phyloP scores from a whole-genome alignment of 257 asterid genomes.

The Solanum chilense region DNA sequence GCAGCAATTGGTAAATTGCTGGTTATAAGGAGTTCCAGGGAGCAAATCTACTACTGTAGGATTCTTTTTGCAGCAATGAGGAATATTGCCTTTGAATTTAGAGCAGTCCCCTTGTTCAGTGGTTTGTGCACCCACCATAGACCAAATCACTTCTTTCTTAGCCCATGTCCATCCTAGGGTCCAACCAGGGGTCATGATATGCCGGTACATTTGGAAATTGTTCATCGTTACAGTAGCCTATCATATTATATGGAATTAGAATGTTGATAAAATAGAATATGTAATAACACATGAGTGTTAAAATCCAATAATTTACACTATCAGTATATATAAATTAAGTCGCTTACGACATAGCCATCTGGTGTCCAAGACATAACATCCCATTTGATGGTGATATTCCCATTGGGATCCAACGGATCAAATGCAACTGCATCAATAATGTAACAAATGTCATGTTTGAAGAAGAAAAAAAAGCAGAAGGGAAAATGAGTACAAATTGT shows the following conservation, averaged over 20 bases:
- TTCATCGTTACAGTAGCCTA: constrained; percentile 62
- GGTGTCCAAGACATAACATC: constrained; percentile 89
- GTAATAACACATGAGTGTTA: not conserved
- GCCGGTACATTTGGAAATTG: constrained; percentile 68
- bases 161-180: constrained; percentile 83
- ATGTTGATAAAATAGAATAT: not conserved
- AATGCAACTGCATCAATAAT: constrained; percentile 45
- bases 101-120: constrained; percentile 89
- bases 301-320: not conserved
- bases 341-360: constrained; percentile 81
- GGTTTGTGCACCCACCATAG: constrained; percentile 58
- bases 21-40: constrained; percentile 75
- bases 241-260: not conserved
- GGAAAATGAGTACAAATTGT: not conserved
- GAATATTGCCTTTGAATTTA: constrained; percentile 60
- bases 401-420: constrained; percentile 88
- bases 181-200: constrained; percentile 78
- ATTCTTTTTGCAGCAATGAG: constrained; percentile 66
- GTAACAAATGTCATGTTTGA: not conserved
- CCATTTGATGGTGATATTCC: constrained; percentile 94
- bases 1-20: constrained; percentile 66
- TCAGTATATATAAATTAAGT: not conserved
- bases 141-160: constrained; percentile 70
- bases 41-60: constrained; percentile 61
- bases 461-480: not conserved